A percentile compares a stretch with the other conserved stretches of the same genome.
Conservation (phyloP, 2,329 filamentous ascomycete genomes). For the Aureobasidium subglaciale region DNA sequence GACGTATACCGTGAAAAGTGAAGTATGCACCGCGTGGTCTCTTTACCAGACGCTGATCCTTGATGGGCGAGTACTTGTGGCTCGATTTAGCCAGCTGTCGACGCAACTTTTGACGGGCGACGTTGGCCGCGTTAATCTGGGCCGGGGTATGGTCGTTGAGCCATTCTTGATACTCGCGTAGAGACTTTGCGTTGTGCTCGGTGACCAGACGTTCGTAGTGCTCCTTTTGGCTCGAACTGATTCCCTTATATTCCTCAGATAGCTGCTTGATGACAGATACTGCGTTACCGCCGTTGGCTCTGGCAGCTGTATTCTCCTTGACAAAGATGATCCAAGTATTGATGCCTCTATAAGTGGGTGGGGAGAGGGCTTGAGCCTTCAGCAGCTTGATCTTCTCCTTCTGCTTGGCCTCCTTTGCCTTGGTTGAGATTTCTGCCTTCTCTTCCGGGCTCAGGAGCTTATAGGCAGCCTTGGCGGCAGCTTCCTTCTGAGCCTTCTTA, state of each 20-base stretch:
- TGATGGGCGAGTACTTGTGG: constrained; percentile 15
- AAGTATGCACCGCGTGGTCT: constrained; percentile 32
- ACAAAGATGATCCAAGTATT: constrained; percentile 26
- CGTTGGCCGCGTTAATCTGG: constrained; percentile 54
- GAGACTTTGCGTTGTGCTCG: constrained; percentile 38
- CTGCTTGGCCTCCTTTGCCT: constrained; percentile 26
- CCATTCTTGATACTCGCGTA: constrained; percentile 46
- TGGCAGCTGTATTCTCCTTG: constrained; percentile 20
- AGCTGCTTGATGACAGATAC: constrained; percentile 20
- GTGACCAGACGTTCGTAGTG: constrained; percentile 47
- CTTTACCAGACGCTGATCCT: constrained; percentile 50
- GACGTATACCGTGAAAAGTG: constrained; percentile 41
- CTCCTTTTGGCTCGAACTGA: constrained; percentile 42
- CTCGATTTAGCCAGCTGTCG: constrained; percentile 15
- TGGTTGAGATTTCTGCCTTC: constrained; percentile 21
- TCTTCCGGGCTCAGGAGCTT: constrained; percentile 4
- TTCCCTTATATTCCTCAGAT: constrained; percentile 31
- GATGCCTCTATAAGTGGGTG: not conserved
- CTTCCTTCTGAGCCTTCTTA: not conserved
- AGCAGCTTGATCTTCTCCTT: constrained; percentile 28
- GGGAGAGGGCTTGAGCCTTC: constrained; percentile 30
- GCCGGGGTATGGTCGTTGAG: constrained; percentile 48
- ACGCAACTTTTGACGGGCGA: constrained; percentile 41
- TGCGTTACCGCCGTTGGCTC: too few relatives aligned
- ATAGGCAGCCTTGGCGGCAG: constrained; percentile 1